These are phyloP conservation scores for Cyberlindnera xishuangbannaensis DNA, from an alignment of 805 yeast genomes.

Conservation along the genomic window DNA sequence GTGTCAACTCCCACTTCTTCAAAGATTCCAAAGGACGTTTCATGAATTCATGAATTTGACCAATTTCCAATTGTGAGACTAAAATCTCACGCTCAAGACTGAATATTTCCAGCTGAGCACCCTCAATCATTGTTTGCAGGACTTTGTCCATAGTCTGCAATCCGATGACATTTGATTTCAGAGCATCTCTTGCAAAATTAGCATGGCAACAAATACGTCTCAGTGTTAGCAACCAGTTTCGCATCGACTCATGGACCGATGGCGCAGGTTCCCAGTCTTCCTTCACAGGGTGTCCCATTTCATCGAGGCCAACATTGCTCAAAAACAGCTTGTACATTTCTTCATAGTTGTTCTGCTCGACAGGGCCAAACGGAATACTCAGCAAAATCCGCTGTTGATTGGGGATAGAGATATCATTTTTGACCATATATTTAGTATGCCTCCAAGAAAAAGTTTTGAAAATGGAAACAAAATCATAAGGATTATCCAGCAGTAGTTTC, in stretches of 20 bases:
- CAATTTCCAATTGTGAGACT: slow-evolving; percentile 47
- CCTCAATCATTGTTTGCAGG: slow-evolving; percentile 54
- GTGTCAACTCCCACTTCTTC: slow-evolving; percentile 35
- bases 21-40: slow-evolving; percentile 49
- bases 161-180: slow-evolving; percentile 1
- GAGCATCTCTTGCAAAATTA: slow-evolving; percentile 27
- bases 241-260: slow-evolving; percentile 40
- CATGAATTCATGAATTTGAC: slow-evolving; percentile 59
- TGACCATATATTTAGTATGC: slow-evolving; percentile 82
- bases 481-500: slow-evolving; percentile 10
- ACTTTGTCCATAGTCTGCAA: slow-evolving; percentile 61
- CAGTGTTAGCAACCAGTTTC: slow-evolving; percentile 61
- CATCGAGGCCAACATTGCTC: slow-evolving; percentile 45
- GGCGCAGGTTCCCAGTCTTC: slow-evolving; percentile 45
- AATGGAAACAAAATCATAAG: slow-evolving; percentile 39
- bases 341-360: slow-evolving; percentile 81
- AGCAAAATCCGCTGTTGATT: slow-evolving; percentile 67
- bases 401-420: slow-evolving; percentile 71
- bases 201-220: slow-evolving; percentile 87
- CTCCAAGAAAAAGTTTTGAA: slow-evolving; percentile 57
- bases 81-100: slow-evolving; percentile 44
- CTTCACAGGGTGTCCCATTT: slow-evolving; percentile 39
- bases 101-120: slow-evolving; percentile 44
- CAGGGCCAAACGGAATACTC: slow-evolving; percentile 68
- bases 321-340: slow-evolving; percentile 57